Evolutionary conservation across 2,329 filamentous ascomycete species (phyloP).

Genomic region (Apiospora kogelbergensis): DNA sequence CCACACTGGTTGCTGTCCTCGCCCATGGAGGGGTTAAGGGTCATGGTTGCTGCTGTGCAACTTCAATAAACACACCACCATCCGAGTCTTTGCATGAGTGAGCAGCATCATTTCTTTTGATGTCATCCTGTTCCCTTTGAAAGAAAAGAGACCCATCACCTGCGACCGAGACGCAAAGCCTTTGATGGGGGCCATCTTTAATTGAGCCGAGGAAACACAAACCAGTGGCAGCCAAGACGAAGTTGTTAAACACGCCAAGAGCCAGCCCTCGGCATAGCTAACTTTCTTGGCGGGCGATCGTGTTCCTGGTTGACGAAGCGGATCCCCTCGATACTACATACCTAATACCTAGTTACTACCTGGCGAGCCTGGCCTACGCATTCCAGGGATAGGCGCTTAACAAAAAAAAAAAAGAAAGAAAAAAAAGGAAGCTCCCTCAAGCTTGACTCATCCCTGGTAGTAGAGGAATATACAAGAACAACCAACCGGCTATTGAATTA

Average conservation of each 20-base stretch:
- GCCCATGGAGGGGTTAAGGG: background rate
- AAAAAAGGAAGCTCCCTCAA: background rate
- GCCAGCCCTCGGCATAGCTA: slow-evolving; percentile 4
- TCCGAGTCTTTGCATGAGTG: background rate
- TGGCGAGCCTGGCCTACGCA: background rate
- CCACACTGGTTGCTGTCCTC: background rate
- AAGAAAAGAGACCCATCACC: background rate
- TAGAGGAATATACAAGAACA: too few species aligned
- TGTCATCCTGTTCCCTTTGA: background rate
- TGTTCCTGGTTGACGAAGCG: slow-evolving; percentile 3
- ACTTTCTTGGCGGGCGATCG: slow-evolving; percentile 6
- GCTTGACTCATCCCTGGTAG: background rate
- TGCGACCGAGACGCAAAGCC: background rate
- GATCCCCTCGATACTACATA: background rate
- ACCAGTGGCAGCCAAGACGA: slow-evolving; percentile 1
- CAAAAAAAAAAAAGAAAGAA: background rate
- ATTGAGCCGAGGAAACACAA: slow-evolving; percentile 3
- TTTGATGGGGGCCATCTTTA: background rate
- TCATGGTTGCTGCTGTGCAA: background rate
- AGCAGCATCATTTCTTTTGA: background rate
- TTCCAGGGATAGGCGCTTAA: background rate
- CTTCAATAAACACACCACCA: background rate
- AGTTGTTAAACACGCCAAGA: slow-evolving; percentile 6
- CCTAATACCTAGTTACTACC: background rate
- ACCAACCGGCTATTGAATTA: background rate